phyloP scores from a whole-genome alignment of 345 rosid genomes.

The Euphorbia peplus region DNA sequence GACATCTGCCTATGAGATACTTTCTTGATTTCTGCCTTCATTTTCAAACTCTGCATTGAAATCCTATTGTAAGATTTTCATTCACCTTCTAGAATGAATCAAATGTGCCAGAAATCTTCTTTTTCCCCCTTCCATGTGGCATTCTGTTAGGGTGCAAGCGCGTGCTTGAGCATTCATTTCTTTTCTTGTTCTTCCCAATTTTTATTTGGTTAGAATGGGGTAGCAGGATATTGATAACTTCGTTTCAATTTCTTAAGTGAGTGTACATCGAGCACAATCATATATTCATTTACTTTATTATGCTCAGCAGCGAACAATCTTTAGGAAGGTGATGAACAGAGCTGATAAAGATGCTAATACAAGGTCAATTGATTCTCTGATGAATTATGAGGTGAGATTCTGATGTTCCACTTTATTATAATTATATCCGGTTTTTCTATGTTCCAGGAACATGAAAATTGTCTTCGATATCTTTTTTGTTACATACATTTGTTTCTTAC shows the following conservation, averaged over 20 bases:
- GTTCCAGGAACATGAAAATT: not conserved
- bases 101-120: no score
- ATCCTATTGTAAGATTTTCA: no score
- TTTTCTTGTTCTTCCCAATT: no score
- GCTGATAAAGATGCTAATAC: slow-evolving; percentile 98
- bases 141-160: no score
- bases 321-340: slow-evolving; percentile 93
- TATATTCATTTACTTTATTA: slow-evolving; percentile 16
- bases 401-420: not conserved
- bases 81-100: no score
- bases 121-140: no score
- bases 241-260: not conserved
- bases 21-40: no score
- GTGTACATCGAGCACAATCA: not conserved
- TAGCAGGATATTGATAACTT: not conserved
- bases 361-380: slow-evolving; percentile 90
- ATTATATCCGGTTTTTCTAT: not conserved
- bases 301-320: slow-evolving; percentile 91
- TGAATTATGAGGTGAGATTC: slow-evolving; percentile 83
- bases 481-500: not conserved
- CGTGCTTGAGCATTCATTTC: no score
- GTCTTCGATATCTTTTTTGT: not conserved
- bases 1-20: not conserved
- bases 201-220: no score
- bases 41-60: no score